Base-by-base conservation (phyloP, 2,329 filamentous ascomycete species). In the Fusarium sp. region DNA sequence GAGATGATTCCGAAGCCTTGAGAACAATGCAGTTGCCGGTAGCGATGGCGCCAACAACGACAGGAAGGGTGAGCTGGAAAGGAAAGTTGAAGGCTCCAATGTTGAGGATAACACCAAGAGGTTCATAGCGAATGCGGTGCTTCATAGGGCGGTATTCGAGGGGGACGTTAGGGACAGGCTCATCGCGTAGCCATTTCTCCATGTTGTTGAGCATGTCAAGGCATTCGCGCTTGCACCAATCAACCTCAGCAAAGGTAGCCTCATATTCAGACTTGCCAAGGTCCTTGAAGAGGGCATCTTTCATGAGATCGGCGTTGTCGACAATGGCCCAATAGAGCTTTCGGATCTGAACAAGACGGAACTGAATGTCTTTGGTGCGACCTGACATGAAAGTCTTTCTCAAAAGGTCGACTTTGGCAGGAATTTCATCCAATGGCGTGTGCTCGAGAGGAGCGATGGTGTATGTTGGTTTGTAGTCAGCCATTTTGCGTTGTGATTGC, bases 81-180 rank as follows among this genome's bases (percentile, higher is more conserved):
- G 95, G 95, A 76, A 93, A 97, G 81, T 99, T 99, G 85, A 92
- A 98, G 39, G 95, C 88, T 54, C 93, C 92, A 72, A 98, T 96
- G 71, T 97, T 87, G 69, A 98, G 81, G 10, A 92, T 87, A 36
- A 88, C 81, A 32, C 95, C 95, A 54, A 97, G 77, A 2, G 95
- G 95, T 72, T 98, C 94, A 79, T 96, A 96, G 65, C 88, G 84
- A 74, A 96, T 88, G 72, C 85, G 89, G 34, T 93, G 90, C 53
- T 82, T 88, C 79, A 96, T 84, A 38, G 90, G 73, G 67, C 83
- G 83, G 77, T 89, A 92, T 38, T 84, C 82, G 41, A 92, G 74
- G 11, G 88, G 81, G 15, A 96, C 89, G 73, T 92, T 89, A 39
- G 78, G 78, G 29, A 92, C 82, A 70, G 83, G 83, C 77, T 97